These are phyloP conservation scores for Aspergillus pseudoterreus DNA, from an alignment of 2,329 filamentous ascomycete species.

Conservation along the genomic window DNA sequence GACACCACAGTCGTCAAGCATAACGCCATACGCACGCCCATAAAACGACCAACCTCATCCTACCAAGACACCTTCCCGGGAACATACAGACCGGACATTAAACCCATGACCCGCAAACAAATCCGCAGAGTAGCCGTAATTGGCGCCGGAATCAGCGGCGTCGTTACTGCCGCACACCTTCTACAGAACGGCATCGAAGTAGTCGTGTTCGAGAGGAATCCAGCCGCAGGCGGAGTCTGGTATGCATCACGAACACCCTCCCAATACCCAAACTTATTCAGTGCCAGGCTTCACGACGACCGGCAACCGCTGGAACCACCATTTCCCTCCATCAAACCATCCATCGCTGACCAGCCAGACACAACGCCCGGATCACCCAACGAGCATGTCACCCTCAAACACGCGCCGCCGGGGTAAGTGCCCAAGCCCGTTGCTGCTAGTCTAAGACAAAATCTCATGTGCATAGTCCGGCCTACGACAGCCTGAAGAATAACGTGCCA, in stretches of 20 bases:
- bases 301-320: slow-evolving; percentile 45
- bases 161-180: slow-evolving; percentile 48
- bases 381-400: slow-evolving; percentile 20
- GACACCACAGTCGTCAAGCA: too few species aligned
- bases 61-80: neutral
- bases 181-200: slow-evolving; percentile 45
- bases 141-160: slow-evolving; percentile 51
- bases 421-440: too few species aligned
- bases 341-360: slow-evolving; percentile 9
- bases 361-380: neutral
- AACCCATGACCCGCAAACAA: slow-evolving; percentile 17
- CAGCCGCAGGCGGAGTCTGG: slow-evolving; percentile 55
- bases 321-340: slow-evolving; percentile 31
- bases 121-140: slow-evolving; percentile 43
- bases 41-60: too few species aligned
- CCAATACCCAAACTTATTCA: neutral
- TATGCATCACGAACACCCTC: slow-evolving; percentile 24
- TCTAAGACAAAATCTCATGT: neutral
- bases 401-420: slow-evolving; percentile 50
- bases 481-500: slow-evolving; percentile 53
- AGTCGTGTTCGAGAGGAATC: slow-evolving; percentile 53
- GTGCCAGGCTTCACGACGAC: slow-evolving; percentile 48
- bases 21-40: too few species aligned
- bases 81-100: neutral
- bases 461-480: slow-evolving; percentile 49